phyloP scores from a whole-genome alignment of 129 eudicot genomes.

The Sambucus nigra region DNA sequence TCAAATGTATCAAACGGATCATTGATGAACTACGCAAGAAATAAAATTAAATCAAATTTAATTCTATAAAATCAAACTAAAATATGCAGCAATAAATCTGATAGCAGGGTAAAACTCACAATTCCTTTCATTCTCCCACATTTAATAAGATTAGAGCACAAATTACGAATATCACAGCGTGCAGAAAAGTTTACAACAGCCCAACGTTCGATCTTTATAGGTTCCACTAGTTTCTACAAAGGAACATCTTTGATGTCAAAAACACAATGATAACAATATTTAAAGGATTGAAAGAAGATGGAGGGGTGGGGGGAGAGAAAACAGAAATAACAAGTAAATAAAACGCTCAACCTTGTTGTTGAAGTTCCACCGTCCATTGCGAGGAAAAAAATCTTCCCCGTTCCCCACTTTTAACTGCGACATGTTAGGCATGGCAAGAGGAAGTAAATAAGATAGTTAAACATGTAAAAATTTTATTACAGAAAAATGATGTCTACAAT shows the following conservation, averaged over 20 bases:
- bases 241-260: conserved; percentile 14
- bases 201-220: conserved; percentile 37
- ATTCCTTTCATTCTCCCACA: conserved; percentile 40
- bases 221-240: conserved; percentile 27
- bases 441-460: background rate
- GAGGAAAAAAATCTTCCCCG: conserved; percentile 59
- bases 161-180: conserved; percentile 34
- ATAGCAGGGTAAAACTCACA: too few relatives aligned
- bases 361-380: conserved; percentile 71
- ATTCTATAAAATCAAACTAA: background rate
- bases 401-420: conserved; percentile 62
- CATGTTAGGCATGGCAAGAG: too few relatives aligned
- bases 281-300: conserved; percentile 36
- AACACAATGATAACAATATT: conserved; percentile 24
- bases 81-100: background rate
- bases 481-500: background rate
- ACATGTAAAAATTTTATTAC: background rate
- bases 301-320: too few relatives aligned
- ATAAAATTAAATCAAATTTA: background rate
- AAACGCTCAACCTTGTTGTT: conserved; percentile 48
- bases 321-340: too few relatives aligned
- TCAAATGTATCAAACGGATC: conserved; percentile 50
- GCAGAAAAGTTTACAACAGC: conserved; percentile 56
- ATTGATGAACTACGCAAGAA: conserved; percentile 22
- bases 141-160: conserved; percentile 29